Conservation (phyloP, 352 stramenopile species). For the Globisporangium iwayamae region DNA sequence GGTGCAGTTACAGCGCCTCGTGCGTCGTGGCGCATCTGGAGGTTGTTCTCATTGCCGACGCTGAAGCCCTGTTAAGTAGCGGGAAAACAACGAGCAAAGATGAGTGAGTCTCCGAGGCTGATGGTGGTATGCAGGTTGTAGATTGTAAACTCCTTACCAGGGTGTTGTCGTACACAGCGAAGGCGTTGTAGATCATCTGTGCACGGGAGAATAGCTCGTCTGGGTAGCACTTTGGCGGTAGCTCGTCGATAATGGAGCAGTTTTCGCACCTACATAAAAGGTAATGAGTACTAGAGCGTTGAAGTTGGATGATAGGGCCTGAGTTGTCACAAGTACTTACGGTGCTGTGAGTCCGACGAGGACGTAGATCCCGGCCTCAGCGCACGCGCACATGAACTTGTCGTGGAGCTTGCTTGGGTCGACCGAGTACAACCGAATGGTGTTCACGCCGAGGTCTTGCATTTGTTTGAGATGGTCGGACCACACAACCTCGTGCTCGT, state of each 20-base stretch:
- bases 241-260: constrained; percentile 43
- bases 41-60: constrained; percentile 68
- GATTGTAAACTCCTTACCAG: constrained; percentile 13
- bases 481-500: constrained; percentile 62
- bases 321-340: constrained; percentile 16
- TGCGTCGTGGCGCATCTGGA: constrained; percentile 37
- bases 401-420: constrained; percentile 59
- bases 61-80: constrained; percentile 36
- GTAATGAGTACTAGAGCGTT: neutral
- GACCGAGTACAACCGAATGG: constrained; percentile 61
- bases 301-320: neutral
- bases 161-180: constrained; percentile 72
- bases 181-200: constrained; percentile 70
- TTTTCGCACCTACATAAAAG: constrained; percentile 38
- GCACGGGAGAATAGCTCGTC: constrained; percentile 45
- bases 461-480: constrained; percentile 44
- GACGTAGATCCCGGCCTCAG: constrained; percentile 71
- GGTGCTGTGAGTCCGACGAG: constrained; percentile 57
- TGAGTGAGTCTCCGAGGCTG: neutral
- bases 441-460: constrained; percentile 58
- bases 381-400: constrained; percentile 77
- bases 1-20: constrained; percentile 43
- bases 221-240: constrained; percentile 46
- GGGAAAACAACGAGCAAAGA: neutral
- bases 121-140: too few relatives aligned